phyloP scores from a whole-genome alignment of 2,329 filamentous ascomycete species.

The Alternaria alternata region DNA sequence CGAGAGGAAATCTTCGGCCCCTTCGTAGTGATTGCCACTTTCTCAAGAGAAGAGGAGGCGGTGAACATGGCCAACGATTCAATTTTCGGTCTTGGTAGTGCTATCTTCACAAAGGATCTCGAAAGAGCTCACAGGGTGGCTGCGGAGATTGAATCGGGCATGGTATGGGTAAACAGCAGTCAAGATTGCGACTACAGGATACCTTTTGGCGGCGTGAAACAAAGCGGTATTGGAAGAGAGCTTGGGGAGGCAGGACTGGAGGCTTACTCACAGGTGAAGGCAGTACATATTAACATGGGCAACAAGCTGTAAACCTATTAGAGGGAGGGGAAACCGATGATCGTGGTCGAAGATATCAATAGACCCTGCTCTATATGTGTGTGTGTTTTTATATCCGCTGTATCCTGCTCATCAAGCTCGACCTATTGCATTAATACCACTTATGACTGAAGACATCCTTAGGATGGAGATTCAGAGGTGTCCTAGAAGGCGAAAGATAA shows the following conservation, averaged over 20 bases:
- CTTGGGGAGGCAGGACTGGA: constrained; percentile 10
- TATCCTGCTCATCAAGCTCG: too few species aligned
- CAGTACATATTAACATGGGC: constrained; percentile 11
- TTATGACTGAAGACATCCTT: too few species aligned
- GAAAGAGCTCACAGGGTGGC: constrained; percentile 6
- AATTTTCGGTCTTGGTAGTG: constrained; percentile 55
- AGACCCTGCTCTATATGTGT: too few species aligned
- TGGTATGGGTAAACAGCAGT: constrained; percentile 12
- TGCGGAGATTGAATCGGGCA: constrained; percentile 7
- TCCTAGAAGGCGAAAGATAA: too few species aligned
- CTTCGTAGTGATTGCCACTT: constrained; percentile 11
- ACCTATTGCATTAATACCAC: too few species aligned
- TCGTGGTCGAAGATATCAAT: not conserved
- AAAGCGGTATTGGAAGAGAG: constrained; percentile 11
- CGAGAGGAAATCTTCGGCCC: constrained; percentile 16
- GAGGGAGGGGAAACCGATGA: not conserved
- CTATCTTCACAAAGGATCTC: constrained; percentile 8
- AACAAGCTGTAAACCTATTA: constrained; percentile 7
- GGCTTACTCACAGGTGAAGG: constrained; percentile 8
- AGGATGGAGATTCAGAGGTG: too few species aligned
- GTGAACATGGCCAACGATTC: constrained; percentile 12
- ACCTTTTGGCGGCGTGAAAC: constrained; percentile 12
- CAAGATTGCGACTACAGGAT: constrained; percentile 5
- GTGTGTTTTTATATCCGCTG: too few species aligned
- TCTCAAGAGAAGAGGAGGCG: constrained; percentile 12